Conservation (phyloP, 345 rosid genomes). For the Populus euphratica region DNA sequence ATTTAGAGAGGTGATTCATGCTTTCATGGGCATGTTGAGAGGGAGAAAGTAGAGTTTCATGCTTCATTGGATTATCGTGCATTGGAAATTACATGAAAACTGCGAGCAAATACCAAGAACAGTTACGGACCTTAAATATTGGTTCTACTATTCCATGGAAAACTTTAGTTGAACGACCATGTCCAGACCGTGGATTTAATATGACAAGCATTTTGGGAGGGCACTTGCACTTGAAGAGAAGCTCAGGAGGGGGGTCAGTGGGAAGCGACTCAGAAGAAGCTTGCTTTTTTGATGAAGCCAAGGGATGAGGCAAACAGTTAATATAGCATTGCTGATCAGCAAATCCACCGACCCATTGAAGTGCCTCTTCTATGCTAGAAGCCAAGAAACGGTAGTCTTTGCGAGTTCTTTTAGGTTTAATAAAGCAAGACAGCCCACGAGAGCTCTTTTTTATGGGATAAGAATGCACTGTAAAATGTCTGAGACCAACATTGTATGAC, state of each 20-base stretch:
- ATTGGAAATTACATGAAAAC: not conserved
- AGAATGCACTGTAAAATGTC: conserved; percentile 86
- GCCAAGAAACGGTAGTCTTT: conserved; percentile 81
- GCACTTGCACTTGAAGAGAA: conserved; percentile 82
- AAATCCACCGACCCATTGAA: conserved; percentile 97
- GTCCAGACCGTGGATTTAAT: conserved; percentile 90
- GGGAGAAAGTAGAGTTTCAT: not conserved
- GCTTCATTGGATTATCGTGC: not conserved
- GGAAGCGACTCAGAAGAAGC: conserved; percentile 78
- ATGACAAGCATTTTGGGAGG: conserved; percentile 95
- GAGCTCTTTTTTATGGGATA: conserved; percentile 64
- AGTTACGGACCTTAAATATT: conserved; percentile 69
- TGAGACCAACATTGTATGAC: conserved; percentile 74
- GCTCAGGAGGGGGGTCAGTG: conserved; percentile 80
- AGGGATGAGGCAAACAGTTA: conserved; percentile 87
- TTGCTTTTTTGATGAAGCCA: conserved; percentile 85
- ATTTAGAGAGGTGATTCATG: not conserved
- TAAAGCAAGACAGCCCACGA: conserved; percentile 70
- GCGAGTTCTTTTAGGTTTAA: conserved; percentile 70
- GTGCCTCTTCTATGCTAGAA: conserved; percentile 73
- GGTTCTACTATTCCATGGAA: conserved; percentile 84
- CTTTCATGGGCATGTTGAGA: not conserved
- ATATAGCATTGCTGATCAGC: conserved; percentile 92
- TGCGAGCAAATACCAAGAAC: not conserved
- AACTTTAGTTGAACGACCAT: conserved; percentile 88